Evolutionary conservation across 805 yeast species (phyloP), one percentile per base, ranked within the genome.

Genomic region (Saccharomycopsis fibuligera): DNA sequence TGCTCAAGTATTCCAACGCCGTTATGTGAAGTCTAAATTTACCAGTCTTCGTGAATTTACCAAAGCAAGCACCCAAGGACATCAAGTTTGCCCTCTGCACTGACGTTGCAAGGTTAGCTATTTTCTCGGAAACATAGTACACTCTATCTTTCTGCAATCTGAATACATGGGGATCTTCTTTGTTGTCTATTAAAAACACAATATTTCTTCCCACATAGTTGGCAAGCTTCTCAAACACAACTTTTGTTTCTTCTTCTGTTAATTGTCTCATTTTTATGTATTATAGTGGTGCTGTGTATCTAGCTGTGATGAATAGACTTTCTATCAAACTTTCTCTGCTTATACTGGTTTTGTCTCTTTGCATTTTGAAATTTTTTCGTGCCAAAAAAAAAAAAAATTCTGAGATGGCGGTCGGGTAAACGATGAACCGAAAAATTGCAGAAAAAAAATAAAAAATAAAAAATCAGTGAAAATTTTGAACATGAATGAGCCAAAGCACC

Each of bases 201-300:
- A 93, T 91, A 67, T 91, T 93, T 65, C 96, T 76, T n/a, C 99
- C 99, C 57, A 93, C 86, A 62, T 93, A 93, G 65, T 85, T 91
- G 53, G 98, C 97, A 49, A 93, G 76, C 68, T 93, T 93, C 63
- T 93, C 98, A 65, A 93, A 91, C 37, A 93, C 96, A 16, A 84
- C 91, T 65, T 86, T 88, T 38, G 99, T 91, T 65, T 93, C 99
- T 65, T 89, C 96, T 64, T 91, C 99, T 56, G 98, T 91, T 57
- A 91, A 75, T 44, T 89, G 87, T 74, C 99, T 84, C 99, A 91
- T 91, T 22, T 10, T 42, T n/a, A 8, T 38, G 3, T 38, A 8
- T 9, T 37, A 2, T 38, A n/a, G n/a, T n/a, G n/a, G n/a, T n/a
- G n/a, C n/a, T n/a, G n/a, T n/a, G n/a, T n/a, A n/a, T n/a, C n/a